These are phyloP conservation scores for Psidium guajava DNA, from an alignment of 345 rosid species.

Conservation along the genomic window DNA sequence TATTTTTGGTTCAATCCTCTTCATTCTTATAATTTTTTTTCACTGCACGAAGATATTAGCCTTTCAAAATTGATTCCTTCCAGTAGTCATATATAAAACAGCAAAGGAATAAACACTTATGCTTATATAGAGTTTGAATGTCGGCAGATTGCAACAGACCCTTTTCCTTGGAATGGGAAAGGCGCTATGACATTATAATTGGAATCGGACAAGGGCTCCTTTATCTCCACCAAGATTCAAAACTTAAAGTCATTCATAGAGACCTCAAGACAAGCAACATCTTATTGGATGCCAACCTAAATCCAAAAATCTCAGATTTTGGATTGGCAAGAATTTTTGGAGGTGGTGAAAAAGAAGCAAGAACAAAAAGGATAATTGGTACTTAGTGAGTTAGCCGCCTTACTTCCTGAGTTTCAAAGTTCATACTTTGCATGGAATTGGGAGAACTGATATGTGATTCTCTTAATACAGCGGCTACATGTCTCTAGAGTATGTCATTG, in stretches of 20 bases:
- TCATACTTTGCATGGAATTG: background rate
- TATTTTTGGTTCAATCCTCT: conserved; percentile 14
- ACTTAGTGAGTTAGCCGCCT: conserved; percentile 27
- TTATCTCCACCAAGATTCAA: conserved; percentile 41
- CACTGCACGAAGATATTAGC: background rate
- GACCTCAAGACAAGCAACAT: conserved; percentile 47
- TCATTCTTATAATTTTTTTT: background rate
- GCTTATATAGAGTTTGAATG: background rate
- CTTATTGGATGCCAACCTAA: conserved; percentile 31
- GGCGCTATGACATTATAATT: conserved; percentile 16
- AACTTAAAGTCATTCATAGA: conserved; percentile 43
- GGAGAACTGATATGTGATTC: background rate
- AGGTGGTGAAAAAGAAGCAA: conserved; percentile 29
- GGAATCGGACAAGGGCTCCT: conserved; percentile 48
- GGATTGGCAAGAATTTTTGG: conserved; percentile 46
- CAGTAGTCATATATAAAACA: background rate
- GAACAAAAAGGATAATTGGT: conserved; percentile 29
- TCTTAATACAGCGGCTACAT: background rate
- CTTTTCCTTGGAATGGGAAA: conserved; percentile 14
- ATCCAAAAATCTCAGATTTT: conserved; percentile 40
- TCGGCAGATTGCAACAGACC: conserved; percentile 19
- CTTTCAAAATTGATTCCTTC: background rate
- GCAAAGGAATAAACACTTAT: background rate
- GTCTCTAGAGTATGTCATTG: conserved; percentile 15
- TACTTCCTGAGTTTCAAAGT: background rate